Evolutionary conservation across 139 green algal genomes (phyloP).

Genomic region (Diplosphaera chodatii): DNA sequence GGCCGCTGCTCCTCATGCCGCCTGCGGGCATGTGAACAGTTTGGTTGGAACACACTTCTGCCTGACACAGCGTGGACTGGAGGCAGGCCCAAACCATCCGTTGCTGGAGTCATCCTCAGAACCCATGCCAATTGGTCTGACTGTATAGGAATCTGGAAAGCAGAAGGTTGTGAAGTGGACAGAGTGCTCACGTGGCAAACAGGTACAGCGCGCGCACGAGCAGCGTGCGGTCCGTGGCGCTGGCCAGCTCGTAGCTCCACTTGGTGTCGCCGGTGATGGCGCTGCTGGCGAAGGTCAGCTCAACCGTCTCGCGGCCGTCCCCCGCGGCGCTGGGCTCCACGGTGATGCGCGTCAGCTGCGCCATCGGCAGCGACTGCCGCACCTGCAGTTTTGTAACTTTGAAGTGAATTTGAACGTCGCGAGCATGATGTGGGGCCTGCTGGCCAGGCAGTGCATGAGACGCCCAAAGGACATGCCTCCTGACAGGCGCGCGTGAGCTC

Average conservation of each 20-base stretch:
- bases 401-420: too few relatives aligned
- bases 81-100: too few relatives aligned
- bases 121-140: too few relatives aligned
- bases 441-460: too few relatives aligned
- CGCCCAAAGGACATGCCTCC: too few relatives aligned
- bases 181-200: constrained; percentile 25
- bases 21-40: constrained; percentile 17
- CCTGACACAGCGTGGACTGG: too few relatives aligned
- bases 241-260: constrained; percentile 20
- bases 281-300: constrained; percentile 28
- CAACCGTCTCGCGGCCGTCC: constrained; percentile 9
- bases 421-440: too few relatives aligned
- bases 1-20: constrained; percentile 25
- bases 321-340: constrained; percentile 14
- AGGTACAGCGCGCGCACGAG: constrained; percentile 34
- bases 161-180: not conserved
- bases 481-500: too few relatives aligned
- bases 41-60: too few relatives aligned
- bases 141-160: too few relatives aligned
- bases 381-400: constrained; percentile 24
- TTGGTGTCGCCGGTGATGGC: constrained; percentile 31
- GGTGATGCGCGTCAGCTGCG: constrained; percentile 32
- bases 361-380: constrained; percentile 30
- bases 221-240: constrained; percentile 12
- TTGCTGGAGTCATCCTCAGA: too few relatives aligned